Conservation (phyloP, 1,284 basidiomycete genomes). For the Fistulina hepatica region DNA sequence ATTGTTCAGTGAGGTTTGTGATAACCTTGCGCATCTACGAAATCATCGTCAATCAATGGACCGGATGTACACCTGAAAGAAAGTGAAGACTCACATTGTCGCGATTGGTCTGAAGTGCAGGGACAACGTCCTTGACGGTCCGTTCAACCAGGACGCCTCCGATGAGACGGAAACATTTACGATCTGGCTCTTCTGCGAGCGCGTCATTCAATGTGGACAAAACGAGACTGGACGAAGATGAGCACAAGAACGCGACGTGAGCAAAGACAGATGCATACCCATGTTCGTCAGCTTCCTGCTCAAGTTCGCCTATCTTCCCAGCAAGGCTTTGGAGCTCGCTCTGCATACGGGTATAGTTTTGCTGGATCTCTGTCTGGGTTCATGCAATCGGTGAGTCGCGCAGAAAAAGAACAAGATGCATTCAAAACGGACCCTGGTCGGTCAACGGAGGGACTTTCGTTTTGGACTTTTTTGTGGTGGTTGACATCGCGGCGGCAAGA, state of each 20-base stretch:
- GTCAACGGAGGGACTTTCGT: slow-evolving; percentile 42
- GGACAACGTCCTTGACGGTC: slow-evolving; percentile 92
- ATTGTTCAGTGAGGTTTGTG: slow-evolving; percentile 67
- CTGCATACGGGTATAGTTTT: slow-evolving; percentile 64
- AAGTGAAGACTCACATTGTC: slow-evolving; percentile 52
- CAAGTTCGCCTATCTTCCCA: slow-evolving; percentile 87
- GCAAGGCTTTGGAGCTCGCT: slow-evolving; percentile 80
- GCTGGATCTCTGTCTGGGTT: slow-evolving; percentile 65
- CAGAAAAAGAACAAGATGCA: not conserved
- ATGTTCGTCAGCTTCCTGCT: slow-evolving; percentile 89
- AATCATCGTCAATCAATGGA: slow-evolving; percentile 5
- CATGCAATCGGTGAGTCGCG: slow-evolving; percentile 23
- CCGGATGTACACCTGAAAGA: slow-evolving; percentile 2
- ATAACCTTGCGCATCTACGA: slow-evolving; percentile 72
- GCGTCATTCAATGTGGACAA: slow-evolving; percentile 79
- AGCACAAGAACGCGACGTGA: too few species aligned
- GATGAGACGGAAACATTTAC: slow-evolving; percentile 94
- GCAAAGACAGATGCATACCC: slow-evolving; percentile 32
- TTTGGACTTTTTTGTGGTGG: too few species aligned
- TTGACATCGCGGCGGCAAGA: too few species aligned
- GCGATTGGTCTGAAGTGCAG: slow-evolving; percentile 76
- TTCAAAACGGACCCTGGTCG: slow-evolving; percentile 55
- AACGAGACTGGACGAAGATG: slow-evolving; percentile 57
- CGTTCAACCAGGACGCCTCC: slow-evolving; percentile 94
- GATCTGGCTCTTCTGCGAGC: slow-evolving; percentile 67